phyloP scores from a whole-genome alignment of 257 asterid species.

The Gentiana straminea region DNA sequence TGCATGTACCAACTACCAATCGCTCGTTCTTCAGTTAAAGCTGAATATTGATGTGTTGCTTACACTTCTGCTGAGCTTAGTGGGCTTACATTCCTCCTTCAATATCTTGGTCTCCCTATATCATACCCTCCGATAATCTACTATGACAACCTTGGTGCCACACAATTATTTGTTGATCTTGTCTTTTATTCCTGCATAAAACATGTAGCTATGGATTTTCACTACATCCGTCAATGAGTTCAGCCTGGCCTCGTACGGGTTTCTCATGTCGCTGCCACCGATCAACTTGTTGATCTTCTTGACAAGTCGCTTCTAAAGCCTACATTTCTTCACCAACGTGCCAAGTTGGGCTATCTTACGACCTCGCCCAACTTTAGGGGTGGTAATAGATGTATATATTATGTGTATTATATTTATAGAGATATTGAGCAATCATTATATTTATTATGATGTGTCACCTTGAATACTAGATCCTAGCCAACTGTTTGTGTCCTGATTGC shows the following conservation, averaged over 20 bases:
- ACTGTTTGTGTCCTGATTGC: too few species aligned
- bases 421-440: too few species aligned
- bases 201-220: neutral
- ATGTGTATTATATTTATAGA: too few species aligned
- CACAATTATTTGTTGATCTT: neutral
- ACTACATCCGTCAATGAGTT: neutral
- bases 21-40: neutral
- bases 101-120: neutral
- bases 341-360: too few species aligned
- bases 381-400: too few species aligned
- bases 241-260: neutral
- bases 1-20: too few species aligned
- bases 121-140: neutral
- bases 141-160: neutral
- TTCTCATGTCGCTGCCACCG: neutral
- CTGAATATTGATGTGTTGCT: neutral
- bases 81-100: neutral
- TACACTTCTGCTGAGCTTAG: neutral
- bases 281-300: neutral
- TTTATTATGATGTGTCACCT: too few species aligned
- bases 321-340: too few species aligned
- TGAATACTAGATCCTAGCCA: too few species aligned
- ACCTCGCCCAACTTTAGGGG: too few species aligned
- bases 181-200: neutral
- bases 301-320: neutral